Percentiles rank a stretch among this genome's conserved stretches.
phyloP scores from a whole-genome alignment of 176 grass and related monocot species.

The Triticum timopheevii region DNA sequence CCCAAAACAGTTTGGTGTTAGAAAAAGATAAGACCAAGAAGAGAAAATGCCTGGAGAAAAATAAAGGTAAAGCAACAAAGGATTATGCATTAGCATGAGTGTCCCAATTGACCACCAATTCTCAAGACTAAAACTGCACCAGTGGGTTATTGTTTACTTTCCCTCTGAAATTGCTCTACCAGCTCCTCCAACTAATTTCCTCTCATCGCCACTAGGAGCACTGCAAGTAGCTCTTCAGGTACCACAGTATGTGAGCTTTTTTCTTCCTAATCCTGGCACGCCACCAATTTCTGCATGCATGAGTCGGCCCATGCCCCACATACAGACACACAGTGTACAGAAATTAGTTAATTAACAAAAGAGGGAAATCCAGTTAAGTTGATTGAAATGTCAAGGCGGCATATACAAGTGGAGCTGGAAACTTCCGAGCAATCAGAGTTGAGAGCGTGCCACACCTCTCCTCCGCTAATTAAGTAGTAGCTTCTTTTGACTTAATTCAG shows the following conservation, averaged over 20 bases:
- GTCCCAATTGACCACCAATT: constrained; percentile 13
- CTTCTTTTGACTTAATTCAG: constrained; percentile 32
- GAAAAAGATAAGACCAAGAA: constrained; percentile 25
- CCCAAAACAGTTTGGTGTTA: neutral
- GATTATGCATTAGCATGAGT: neutral
- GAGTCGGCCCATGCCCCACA: neutral
- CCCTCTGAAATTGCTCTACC: neutral
- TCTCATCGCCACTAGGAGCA: neutral
- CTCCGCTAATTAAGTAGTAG: neutral
- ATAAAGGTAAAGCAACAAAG: constrained; percentile 8
- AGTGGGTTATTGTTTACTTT: neutral
- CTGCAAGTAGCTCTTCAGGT: neutral
- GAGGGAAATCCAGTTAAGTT: neutral
- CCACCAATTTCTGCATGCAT: neutral
- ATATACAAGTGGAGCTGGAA: neutral
- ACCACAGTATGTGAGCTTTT: neutral
- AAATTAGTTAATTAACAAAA: neutral
- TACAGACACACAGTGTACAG: neutral
- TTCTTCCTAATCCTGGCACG: neutral
- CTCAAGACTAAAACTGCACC: neutral
- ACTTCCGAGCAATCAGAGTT: constrained; percentile 15
- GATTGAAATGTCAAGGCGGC: neutral
- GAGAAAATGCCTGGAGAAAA: constrained; percentile 6
- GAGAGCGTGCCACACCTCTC: neutral
- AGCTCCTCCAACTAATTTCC: neutral